Evolutionary conservation across 371 early-diverging fungal genomes (phyloP), one percentile per base, ranked within the genome.

Genomic region (Mortierella sp.): DNA sequence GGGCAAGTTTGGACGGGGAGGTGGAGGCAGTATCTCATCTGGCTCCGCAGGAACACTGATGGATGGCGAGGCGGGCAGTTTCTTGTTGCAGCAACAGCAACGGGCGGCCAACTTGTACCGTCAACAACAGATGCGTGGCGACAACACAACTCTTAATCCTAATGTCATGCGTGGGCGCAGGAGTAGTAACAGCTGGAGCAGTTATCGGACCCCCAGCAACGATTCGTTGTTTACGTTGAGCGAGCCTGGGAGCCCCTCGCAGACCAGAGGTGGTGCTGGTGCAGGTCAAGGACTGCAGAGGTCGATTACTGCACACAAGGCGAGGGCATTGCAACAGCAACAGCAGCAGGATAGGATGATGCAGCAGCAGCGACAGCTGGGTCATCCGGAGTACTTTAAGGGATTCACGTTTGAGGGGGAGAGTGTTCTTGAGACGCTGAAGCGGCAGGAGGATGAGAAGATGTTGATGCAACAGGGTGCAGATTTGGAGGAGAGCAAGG

Each of bases 401-500:
- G 86, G 86, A 3, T 85, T 85, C 34, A 85, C 86, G 0, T 85
- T 85, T 77, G 86, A 85, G 50, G 86, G 86, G 6, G 86, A 85
- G 77, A 85, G 86, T 76, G 71, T 85, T 21, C 69, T 85, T 5
- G 81, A 81, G 70, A 72, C 71, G 1, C 28, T 85, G 78, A 85
- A 85, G 40, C 76, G 86, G 16, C 81, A 81, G 40, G 81, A 85
- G 21, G 86, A 85, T 51, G 79, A 76, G 51, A 55, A 72, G 21
- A 59, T 50, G 54, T n/a, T 14, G 69, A 55, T 43, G 19, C 46
- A 46, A 48, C 6, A 61, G 10, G n/a, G 19, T 71, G 31, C 2
- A 4, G 77, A 74, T 9, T 67, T 53, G 28, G 73, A 53, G n/a
- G 55, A 44, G n/a, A 67, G 34, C 24, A 61, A 26, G 21, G 77